Conservation (phyloP, 2,329 filamentous ascomycete species). For the Fusarium temperatum region DNA sequence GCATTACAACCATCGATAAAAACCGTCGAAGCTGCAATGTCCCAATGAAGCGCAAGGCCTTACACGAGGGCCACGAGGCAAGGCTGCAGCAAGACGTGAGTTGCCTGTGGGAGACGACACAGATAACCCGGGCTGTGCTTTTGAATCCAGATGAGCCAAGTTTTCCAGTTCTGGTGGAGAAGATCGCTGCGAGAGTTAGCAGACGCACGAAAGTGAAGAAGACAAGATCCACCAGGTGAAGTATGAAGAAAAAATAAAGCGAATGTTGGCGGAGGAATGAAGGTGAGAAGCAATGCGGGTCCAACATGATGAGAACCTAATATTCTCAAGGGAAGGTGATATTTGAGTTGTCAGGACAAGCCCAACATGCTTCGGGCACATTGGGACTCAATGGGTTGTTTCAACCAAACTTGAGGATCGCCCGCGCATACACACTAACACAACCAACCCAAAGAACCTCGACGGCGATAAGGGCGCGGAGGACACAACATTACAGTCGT, state of each 20-base stretch:
- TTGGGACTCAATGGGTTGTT: conserved; percentile 18
- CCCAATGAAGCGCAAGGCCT: conserved; percentile 5
- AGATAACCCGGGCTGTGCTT: conserved; percentile 2
- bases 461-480: conserved; percentile 6
- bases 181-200: conserved; percentile 26
- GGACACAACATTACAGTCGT: conserved; percentile 9
- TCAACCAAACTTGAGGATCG: conserved; percentile 20
- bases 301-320: not conserved
- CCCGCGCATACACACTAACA: conserved; percentile 25
- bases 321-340: not conserved
- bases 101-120: conserved; percentile 9
- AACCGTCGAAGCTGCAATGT: conserved; percentile 13
- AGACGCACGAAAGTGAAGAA: conserved; percentile 23
- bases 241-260: conserved; percentile 1
- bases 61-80: not conserved
- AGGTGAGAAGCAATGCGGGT: not conserved
- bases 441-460: not conserved
- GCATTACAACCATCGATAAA: conserved; percentile 43
- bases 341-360: conserved; percentile 12
- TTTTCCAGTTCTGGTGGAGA: conserved; percentile 19
- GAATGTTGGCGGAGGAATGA: not conserved
- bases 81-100: conserved; percentile 9
- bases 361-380: conserved; percentile 19
- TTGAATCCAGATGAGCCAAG: conserved; percentile 14
- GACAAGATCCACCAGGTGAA: conserved; percentile 7